Percentiles rank a stretch among this genome's conserved stretches.
These are phyloP conservation scores for Fusarium paranaense DNA, from an alignment of 2,329 filamentous ascomycete species.

Conservation along the genomic window DNA sequence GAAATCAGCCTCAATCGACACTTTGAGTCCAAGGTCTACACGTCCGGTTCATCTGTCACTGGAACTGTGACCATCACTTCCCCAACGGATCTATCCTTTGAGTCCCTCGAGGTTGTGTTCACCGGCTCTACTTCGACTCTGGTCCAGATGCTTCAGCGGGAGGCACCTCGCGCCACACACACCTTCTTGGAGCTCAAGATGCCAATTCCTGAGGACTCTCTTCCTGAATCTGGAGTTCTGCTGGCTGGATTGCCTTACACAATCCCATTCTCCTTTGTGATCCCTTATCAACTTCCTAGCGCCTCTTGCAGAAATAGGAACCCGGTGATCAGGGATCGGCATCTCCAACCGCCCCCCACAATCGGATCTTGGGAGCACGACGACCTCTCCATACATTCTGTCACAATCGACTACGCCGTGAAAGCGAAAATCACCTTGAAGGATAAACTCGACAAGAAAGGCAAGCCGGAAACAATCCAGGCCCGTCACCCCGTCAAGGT, in stretches of 20 bases:
- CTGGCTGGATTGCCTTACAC: slow-evolving; percentile 16
- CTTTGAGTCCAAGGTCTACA: slow-evolving; percentile 34
- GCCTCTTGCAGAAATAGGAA: slow-evolving; percentile 26
- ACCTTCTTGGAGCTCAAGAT: slow-evolving; percentile 31
- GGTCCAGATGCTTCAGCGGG: slow-evolving; percentile 27
- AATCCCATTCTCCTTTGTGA: slow-evolving; percentile 34
- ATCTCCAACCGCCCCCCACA: slow-evolving; percentile 32
- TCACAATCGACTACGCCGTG: slow-evolving; percentile 26
- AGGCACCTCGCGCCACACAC: slow-evolving; percentile 20
- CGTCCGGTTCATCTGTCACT: slow-evolving; percentile 27
- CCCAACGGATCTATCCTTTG: slow-evolving; percentile 17
- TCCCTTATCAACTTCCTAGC: slow-evolving; percentile 32
- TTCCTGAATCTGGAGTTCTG: slow-evolving; percentile 9
- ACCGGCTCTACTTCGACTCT: slow-evolving; percentile 5
- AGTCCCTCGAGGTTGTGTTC: slow-evolving; percentile 24
- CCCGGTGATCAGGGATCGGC: slow-evolving; percentile 11
- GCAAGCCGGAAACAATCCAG: not conserved
- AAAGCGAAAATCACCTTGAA: not conserved
- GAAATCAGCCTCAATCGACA: slow-evolving; percentile 34
- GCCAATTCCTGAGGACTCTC: slow-evolving; percentile 14
- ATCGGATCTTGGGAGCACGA: slow-evolving; percentile 33
- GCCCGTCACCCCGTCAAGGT: slow-evolving; percentile 21
- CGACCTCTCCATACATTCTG: slow-evolving; percentile 31
- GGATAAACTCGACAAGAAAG: not conserved
- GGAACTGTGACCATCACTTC: slow-evolving; percentile 19